Evolutionary conservation across 345 rosid genomes (phyloP).

Genomic region (Excoecaria cochinchinensis): DNA sequence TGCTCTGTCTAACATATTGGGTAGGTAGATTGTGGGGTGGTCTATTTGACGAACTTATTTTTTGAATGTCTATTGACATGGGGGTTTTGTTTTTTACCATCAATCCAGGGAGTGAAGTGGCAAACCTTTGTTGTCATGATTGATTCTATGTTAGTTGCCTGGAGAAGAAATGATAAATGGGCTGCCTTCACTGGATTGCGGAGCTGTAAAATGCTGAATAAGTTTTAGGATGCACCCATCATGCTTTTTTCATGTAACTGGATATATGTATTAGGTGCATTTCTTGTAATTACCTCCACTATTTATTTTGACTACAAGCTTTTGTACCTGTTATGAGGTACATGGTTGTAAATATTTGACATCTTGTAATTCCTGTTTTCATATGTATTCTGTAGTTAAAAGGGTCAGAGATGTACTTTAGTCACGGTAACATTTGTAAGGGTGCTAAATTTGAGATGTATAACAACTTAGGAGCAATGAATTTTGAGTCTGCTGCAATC

Average conservation of each 20-base stretch:
- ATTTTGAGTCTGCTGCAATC: conserved; percentile 20
- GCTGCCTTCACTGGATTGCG: conserved; percentile 39
- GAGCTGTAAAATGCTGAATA: conserved; percentile 21
- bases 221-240: conserved; percentile 10
- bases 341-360: conserved; percentile 13
- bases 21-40: conserved; percentile 22
- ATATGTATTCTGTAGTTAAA: conserved; percentile 16
- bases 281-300: conserved; percentile 32
- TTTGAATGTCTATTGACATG: conserved; percentile 47
- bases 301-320: conserved; percentile 24
- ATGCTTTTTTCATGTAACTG: conserved; percentile 20
- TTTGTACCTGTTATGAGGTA: conserved; percentile 30
- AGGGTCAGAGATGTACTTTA: conserved; percentile 20
- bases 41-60: conserved; percentile 22
- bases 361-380: conserved; percentile 23
- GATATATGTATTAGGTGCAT: conserved; percentile 30
- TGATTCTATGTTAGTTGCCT: conserved; percentile 35
- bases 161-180: conserved; percentile 43
- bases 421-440: conserved; percentile 26
- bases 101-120: conserved; percentile 51
- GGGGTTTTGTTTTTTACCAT: conserved; percentile 36
- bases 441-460: conserved; percentile 12
- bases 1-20: conserved; percentile 18
- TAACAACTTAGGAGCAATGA: conserved; percentile 1
- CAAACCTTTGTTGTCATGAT: conserved; percentile 45